A percentile compares a stretch with the other conserved stretches of the same genome.
phyloP scores from a whole-genome alignment of 2,329 filamentous ascomycete species.

The Seiridium cupressi region DNA sequence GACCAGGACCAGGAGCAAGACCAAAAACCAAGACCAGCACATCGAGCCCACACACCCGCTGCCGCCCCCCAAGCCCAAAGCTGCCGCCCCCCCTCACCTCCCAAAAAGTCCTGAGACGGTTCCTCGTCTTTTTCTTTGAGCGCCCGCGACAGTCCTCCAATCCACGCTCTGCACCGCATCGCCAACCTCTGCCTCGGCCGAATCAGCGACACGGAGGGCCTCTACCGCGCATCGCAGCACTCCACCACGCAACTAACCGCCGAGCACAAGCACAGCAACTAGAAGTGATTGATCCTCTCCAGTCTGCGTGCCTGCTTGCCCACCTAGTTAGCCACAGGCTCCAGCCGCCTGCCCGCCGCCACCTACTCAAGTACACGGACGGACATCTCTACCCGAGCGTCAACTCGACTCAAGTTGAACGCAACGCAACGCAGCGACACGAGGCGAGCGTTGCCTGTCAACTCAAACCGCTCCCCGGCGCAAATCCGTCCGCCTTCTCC shows the following conservation, averaged over 20 bases:
- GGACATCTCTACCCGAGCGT: constrained; percentile 1
- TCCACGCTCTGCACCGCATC: not conserved
- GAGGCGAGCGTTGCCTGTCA: not conserved
- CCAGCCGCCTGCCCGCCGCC: not conserved
- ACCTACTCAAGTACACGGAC: not conserved
- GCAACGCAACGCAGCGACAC: not conserved
- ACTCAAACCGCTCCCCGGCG: not conserved
- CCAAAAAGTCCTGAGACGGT: not conserved
- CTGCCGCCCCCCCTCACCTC: not conserved
- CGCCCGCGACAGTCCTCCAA: not conserved
- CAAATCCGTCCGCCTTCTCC: not conserved
- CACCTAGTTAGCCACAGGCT: not conserved
- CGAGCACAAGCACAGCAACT: not conserved
- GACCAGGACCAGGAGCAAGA: not conserved
- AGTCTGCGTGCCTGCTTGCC: not conserved
- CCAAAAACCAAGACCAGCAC: not conserved
- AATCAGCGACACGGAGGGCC: not conserved
- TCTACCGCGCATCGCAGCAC: not conserved
- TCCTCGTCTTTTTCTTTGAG: not conserved
- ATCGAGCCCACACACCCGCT: not conserved
- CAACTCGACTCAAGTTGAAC: not conserved
- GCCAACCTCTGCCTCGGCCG: not conserved
- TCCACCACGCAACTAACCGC: not conserved
- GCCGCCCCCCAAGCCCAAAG: not conserved
- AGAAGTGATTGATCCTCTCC: not conserved